phyloP scores from a whole-genome alignment of 2,329 filamentous ascomycete genomes.

The Sclerotinia spermophila region DNA sequence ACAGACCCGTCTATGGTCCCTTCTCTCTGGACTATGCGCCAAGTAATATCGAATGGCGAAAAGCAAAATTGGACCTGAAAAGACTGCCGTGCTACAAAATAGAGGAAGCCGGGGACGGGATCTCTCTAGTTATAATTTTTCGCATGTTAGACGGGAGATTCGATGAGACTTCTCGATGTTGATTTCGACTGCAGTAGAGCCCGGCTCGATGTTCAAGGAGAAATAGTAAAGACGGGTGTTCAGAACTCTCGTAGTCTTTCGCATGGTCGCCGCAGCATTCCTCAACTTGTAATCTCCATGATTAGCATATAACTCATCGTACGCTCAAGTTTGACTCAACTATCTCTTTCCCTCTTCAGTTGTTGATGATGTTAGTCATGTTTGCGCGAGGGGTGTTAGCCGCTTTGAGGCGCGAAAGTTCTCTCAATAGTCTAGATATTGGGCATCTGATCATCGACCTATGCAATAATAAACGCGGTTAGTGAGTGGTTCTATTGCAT shows the following conservation, averaged over 20 bases:
- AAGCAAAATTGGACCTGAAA: background rate
- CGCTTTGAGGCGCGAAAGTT: background rate
- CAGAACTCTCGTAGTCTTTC: background rate
- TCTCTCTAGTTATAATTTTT: background rate
- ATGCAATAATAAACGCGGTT: background rate
- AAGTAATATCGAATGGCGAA: accelerated
- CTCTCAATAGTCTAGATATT: background rate
- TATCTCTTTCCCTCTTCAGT: background rate
- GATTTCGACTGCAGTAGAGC: accelerated
- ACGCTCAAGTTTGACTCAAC: background rate
- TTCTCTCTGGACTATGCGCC: accelerated
- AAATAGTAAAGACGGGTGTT: background rate
- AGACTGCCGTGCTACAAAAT: accelerated
- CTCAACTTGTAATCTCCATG: background rate
- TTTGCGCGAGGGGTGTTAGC: background rate
- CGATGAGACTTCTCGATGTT: background rate
- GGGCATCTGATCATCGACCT: background rate
- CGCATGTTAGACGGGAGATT: accelerated
- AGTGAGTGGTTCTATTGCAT: background rate
- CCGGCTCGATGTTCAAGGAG: background rate
- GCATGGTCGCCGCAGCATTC: background rate
- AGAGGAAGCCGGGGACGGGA: background rate
- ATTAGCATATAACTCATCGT: background rate
- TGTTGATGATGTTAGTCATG: background rate
- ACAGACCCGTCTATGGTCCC: accelerated